Conservation (phyloP, 768 basidiomycete genomes). For the Hemileccinum impolitum region DNA sequence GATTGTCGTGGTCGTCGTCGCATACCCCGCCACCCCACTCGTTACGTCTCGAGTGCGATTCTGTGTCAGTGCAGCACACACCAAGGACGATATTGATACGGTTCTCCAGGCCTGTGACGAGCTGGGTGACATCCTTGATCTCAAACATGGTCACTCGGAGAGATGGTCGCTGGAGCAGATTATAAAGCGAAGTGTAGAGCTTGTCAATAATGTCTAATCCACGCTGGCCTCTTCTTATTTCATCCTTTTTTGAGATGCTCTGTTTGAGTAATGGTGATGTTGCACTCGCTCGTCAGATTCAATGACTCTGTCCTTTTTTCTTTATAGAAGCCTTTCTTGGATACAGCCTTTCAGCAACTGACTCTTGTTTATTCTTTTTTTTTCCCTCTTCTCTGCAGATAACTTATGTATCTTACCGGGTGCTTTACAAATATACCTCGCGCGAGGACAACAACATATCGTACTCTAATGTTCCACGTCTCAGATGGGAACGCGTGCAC, state of each 20-base stretch:
- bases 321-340: constrained; percentile 15
- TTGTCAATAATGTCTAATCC: constrained; percentile 46
- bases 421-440: constrained; percentile 7
- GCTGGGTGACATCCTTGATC: constrained; percentile 82
- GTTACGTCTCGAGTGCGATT: constrained; percentile 88
- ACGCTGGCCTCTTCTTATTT: neutral
- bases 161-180: constrained; percentile 81
- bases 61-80: constrained; percentile 93
- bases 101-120: constrained; percentile 88
- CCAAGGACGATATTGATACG: constrained; percentile 92
- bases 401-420: constrained; percentile 24
- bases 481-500: too few species aligned
- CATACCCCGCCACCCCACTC: constrained; percentile 87
- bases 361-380: constrained; percentile 1
- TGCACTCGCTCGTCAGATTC: neutral
- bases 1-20: constrained; percentile 86
- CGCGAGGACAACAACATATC: neutral
- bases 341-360: constrained; percentile 17
- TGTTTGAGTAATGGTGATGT: constrained; percentile 1
- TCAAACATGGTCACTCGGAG: constrained; percentile 75
- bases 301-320: neutral
- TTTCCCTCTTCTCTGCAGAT: constrained; percentile 25
- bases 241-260: neutral
- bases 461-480: neutral
- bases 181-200: constrained; percentile 65